These are phyloP conservation scores for Grosmannia huntii DNA, from an alignment of 2,329 filamentous ascomycete species.

Conservation along the genomic window DNA sequence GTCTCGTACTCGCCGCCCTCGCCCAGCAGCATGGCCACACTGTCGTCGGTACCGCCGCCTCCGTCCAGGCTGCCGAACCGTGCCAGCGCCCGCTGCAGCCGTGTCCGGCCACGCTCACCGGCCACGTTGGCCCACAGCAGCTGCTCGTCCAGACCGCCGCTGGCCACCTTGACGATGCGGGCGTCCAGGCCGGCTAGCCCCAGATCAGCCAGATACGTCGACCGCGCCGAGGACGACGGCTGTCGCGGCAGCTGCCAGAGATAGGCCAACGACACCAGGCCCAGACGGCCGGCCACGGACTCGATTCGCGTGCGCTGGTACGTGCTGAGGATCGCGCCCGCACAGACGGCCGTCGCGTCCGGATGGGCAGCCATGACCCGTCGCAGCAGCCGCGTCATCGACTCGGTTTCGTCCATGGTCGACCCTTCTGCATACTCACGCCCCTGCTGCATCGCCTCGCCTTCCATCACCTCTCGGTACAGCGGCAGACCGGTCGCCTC, in stretches of 20 bases:
- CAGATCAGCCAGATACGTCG: conserved; percentile 59
- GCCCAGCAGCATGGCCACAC: conserved; percentile 46
- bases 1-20: conserved; percentile 97
- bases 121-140: conserved; percentile 76
- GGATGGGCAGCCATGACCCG: conserved; percentile 58
- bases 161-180: conserved; percentile 91
- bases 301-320: conserved; percentile 97
- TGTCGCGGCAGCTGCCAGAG: conserved; percentile 84
- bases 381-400: conserved; percentile 61
- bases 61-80: conserved; percentile 55
- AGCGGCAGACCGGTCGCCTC: conserved; percentile 68
- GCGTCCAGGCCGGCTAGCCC: conserved; percentile 63
- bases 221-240: conserved; percentile 25
- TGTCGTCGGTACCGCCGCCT: conserved; percentile 51
- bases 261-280: conserved; percentile 69
- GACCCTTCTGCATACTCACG: conserved; percentile 47
- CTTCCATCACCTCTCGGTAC: conserved; percentile 66
- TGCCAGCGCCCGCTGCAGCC: conserved; percentile 40
- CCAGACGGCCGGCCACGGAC: conserved; percentile 74
- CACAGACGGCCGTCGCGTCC: conserved; percentile 71
- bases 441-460: conserved; percentile 55
- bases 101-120: conserved; percentile 31
- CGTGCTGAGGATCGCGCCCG: conserved; percentile 84
- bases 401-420: conserved; percentile 69
- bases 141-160: conserved; percentile 68